These are phyloP conservation scores for Panaeolus papilionaceus DNA, from an alignment of 768 basidiomycete genomes.

Conservation along the genomic window DNA sequence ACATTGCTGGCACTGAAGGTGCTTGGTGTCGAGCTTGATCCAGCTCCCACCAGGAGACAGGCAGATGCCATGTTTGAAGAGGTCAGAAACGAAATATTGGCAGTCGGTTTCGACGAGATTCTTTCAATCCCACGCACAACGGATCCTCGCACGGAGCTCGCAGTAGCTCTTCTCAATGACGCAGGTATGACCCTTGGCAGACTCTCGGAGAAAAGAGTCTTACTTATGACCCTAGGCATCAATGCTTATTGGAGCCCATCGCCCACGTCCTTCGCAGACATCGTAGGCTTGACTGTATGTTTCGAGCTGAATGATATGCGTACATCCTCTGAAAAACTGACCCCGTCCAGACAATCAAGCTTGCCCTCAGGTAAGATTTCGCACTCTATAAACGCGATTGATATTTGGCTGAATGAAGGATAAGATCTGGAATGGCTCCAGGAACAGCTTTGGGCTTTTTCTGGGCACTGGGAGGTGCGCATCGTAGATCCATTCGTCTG, in stretches of 20 bases:
- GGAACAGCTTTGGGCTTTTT: conserved; percentile 77
- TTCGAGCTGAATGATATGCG: not conserved
- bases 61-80: conserved; percentile 72
- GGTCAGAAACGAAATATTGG: conserved; percentile 73
- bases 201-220: not conserved
- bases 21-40: conserved; percentile 66
- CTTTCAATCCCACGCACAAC: conserved; percentile 65
- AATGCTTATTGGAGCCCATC: conserved; percentile 76
- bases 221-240: conserved; percentile 45
- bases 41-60: conserved; percentile 56
- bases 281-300: conserved; percentile 71
- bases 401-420: conserved; percentile 1
- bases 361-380: conserved; percentile 59
- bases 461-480: conserved; percentile 68
- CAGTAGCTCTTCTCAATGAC: conserved; percentile 71
- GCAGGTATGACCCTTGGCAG: conserved; percentile 51
- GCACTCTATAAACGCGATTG: not conserved
- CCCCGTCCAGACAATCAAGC: conserved; percentile 58
- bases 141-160: conserved; percentile 64
- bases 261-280: conserved; percentile 59
- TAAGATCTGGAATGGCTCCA: conserved; percentile 70
- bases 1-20: conserved; percentile 64
- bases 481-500: not conserved
- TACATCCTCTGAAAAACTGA: conserved; percentile 10
- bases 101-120: conserved; percentile 73